phyloP scores from a whole-genome alignment of 2,329 filamentous ascomycete genomes.

The Nemania sp. region DNA sequence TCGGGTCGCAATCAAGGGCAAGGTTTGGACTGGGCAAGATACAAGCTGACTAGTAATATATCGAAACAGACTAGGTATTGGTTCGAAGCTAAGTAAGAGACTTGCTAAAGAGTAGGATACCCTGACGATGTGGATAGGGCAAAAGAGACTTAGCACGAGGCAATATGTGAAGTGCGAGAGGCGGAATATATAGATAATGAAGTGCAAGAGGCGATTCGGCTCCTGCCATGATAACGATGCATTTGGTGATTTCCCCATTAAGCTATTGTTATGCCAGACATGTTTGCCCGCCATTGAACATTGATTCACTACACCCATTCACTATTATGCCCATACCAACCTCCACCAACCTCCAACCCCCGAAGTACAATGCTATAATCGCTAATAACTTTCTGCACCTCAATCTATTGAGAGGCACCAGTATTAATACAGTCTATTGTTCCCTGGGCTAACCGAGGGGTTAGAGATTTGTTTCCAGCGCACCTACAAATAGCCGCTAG shows the following conservation, averaged over 20 bases:
- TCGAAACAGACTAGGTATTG: background rate
- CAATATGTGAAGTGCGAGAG: background rate
- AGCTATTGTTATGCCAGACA: background rate
- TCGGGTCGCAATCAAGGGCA: too few relatives aligned
- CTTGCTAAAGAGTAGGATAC: background rate
- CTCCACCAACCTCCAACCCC: too few relatives aligned
- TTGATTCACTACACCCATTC: background rate
- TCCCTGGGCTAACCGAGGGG: too few relatives aligned
- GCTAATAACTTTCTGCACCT: too few relatives aligned
- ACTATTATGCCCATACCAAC: background rate
- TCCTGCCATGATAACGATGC: background rate
- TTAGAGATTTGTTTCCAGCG: too few relatives aligned
- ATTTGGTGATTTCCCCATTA: background rate
- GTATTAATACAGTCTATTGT: too few relatives aligned
- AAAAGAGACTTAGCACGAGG: background rate
- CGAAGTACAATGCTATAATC: too few relatives aligned
- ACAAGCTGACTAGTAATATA: background rate
- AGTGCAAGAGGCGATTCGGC: background rate
- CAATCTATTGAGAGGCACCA: too few relatives aligned
- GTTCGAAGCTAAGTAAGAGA: background rate
- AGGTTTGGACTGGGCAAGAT: too few relatives aligned
- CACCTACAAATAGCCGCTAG: too few relatives aligned
- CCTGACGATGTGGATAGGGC: background rate
- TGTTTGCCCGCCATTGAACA: background rate
- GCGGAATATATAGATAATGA: background rate